Evolutionary conservation across 176 grass and related monocot species (phyloP), one percentile per base, ranked within the genome.

Genomic region (Ampelocalamus luodianensis): DNA sequence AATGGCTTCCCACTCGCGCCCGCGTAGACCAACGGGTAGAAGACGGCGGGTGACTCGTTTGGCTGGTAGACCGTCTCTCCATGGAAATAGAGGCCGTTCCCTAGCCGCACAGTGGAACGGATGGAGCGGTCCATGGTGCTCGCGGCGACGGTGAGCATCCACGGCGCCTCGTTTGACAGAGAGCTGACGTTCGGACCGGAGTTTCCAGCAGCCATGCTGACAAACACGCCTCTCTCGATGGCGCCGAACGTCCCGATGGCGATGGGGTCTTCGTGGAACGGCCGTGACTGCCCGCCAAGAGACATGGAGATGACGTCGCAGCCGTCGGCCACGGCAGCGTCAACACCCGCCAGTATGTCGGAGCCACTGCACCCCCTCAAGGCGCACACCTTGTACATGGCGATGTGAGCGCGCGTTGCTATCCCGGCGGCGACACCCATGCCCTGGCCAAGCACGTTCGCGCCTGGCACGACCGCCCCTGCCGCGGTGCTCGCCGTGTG

Each of bases 401-500:
- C 86, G 8, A 94, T 16, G 86, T 94, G 83, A 10, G 89, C 86
- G 4, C 82, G 82, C 0, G 92, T 36, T 1, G 92, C 86, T 4
- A 94, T 89, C 1, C 92, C 89, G 1, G 84, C 58, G 0, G 87
- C 89, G 3, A 13, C 20, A 1, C 88, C 89, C 10, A 4, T 22
- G 16, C 24, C 89, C 74, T 87, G 84, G 11, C 79, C 89, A 2
- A 90, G 79, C 58, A 87, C 84, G 1, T 90, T 48, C 0, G 92
- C 89, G 44, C 76, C 72, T 11, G 78, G 74, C 36, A 87, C 89
- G 27, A 87, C 46, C 0, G 87, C 82, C 8, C 89, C 92, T 4
- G 87, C 92, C 4, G 87, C 89, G 3, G 89, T 94, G 92, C 89
- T 91, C 3, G 92, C 32, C 61, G 87, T 91, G 85, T 94, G 92